These are phyloP conservation scores for Pleurostoma richardsiae DNA, from an alignment of 2,329 filamentous ascomycete species.

Conservation along the genomic window DNA sequence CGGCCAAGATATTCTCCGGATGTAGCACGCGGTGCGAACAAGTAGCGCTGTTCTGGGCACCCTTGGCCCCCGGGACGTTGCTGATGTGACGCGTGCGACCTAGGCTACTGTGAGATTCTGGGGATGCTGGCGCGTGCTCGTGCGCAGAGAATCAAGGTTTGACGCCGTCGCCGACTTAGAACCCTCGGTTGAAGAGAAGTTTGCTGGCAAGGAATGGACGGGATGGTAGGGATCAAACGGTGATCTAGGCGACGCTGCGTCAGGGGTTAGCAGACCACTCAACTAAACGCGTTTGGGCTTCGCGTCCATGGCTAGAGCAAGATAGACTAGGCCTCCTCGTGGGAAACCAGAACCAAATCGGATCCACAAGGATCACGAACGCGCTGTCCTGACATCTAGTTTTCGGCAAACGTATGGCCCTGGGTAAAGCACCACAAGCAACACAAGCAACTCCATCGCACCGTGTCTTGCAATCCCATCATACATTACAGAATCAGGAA, in stretches of 20 bases:
- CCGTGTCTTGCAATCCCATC: too few relatives aligned
- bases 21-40: background rate
- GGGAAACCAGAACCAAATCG: too few relatives aligned
- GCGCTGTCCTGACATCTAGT: too few relatives aligned
- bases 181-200: background rate
- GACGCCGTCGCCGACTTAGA: background rate
- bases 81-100: background rate
- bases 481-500: too few relatives aligned
- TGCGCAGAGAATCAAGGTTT: background rate
- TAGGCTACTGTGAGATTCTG: background rate
- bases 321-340: too few relatives aligned
- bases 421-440: too few relatives aligned
- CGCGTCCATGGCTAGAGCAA: background rate
- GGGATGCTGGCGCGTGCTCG: background rate
- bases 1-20: background rate
- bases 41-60: constrained; percentile 11
- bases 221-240: background rate
- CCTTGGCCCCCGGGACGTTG: constrained; percentile 11
- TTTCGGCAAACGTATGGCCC: too few relatives aligned
- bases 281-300: background rate
- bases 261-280: background rate
- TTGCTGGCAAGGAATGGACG: background rate
- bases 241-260: background rate
- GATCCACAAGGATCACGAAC: too few relatives aligned
- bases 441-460: too few relatives aligned